Conservation (phyloP, 2,329 filamentous ascomycete species). For the Ophiostoma montium region DNA sequence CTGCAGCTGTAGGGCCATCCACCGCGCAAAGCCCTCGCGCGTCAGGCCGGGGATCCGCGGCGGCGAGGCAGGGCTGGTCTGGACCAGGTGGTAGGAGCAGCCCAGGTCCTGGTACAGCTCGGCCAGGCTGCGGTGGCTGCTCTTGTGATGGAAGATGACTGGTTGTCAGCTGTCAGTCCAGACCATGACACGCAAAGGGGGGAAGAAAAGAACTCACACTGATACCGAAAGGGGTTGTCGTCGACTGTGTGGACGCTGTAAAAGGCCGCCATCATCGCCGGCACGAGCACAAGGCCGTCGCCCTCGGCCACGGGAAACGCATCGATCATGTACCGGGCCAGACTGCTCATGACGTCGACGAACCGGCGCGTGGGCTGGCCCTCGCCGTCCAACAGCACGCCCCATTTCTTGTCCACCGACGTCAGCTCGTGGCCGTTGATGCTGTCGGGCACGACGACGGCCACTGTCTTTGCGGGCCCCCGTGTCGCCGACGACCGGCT, state of each 20-base stretch:
- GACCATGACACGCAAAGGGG: conserved; percentile 10
- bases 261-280: conserved; percentile 59
- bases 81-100: conserved; percentile 53
- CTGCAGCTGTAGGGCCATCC: conserved; percentile 58
- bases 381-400: conserved; percentile 53
- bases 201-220: conserved; percentile 15
- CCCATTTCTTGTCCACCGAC: conserved; percentile 37
- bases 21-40: conserved; percentile 51
- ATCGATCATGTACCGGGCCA: conserved; percentile 50
- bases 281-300: conserved; percentile 35
- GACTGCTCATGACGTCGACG: conserved; percentile 55
- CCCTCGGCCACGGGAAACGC: not conserved
- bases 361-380: conserved; percentile 55
- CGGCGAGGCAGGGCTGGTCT: conserved; percentile 32
- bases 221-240: conserved; percentile 54
- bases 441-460: not conserved
- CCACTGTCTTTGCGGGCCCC: not conserved
- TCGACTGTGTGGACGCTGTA: conserved; percentile 53
- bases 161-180: not conserved
- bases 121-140: not conserved
- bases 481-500: not conserved
- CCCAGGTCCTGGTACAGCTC: conserved; percentile 39
- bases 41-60: conserved; percentile 53
- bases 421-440: not conserved
- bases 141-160: conserved; percentile 38